Evolutionary conservation across 306 rosid genomes (phyloP).

Genomic region (Cicer pinnatifidum): DNA sequence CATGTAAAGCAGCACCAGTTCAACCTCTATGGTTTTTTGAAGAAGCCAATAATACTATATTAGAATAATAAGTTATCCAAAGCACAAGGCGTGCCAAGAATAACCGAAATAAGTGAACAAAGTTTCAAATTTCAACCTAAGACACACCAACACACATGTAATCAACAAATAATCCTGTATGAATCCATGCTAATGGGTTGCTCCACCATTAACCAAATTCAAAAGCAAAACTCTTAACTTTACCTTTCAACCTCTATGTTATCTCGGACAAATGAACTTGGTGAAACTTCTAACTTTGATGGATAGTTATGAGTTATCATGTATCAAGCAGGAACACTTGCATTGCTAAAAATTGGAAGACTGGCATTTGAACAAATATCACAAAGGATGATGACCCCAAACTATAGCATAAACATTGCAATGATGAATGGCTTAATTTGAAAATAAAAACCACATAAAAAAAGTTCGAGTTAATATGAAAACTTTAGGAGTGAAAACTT

Average conservation of each 20-base stretch:
- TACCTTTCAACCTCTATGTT: conserved; percentile 7
- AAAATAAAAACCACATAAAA: neutral
- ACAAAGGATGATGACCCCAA: conserved; percentile 2
- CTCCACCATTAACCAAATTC: no score
- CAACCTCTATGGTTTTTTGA: conserved; percentile 12
- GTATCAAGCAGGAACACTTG: neutral
- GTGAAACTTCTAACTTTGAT: conserved; percentile 26
- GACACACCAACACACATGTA: no score
- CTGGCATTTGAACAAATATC: conserved; percentile 31
- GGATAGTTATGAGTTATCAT: conserved; percentile 8
- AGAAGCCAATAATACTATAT: neutral
- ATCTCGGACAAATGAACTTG: conserved; percentile 31
- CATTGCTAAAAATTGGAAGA: conserved; percentile 25
- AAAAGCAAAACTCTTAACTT: no score
- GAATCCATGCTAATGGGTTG: no score
- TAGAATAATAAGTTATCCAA: no score
- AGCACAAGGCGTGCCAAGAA: no score
- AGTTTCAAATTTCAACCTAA: no score
- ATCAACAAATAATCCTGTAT: no score
- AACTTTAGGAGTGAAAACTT: neutral
- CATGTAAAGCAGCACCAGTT: conserved; percentile 14
- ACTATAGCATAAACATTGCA: neutral
- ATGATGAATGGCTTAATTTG: neutral
- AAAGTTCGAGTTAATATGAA: neutral
- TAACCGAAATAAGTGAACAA: no score